These are phyloP conservation scores for Guillardia theta DNA, from an alignment of 78 protist genomes.

Conservation along the genomic window DNA sequence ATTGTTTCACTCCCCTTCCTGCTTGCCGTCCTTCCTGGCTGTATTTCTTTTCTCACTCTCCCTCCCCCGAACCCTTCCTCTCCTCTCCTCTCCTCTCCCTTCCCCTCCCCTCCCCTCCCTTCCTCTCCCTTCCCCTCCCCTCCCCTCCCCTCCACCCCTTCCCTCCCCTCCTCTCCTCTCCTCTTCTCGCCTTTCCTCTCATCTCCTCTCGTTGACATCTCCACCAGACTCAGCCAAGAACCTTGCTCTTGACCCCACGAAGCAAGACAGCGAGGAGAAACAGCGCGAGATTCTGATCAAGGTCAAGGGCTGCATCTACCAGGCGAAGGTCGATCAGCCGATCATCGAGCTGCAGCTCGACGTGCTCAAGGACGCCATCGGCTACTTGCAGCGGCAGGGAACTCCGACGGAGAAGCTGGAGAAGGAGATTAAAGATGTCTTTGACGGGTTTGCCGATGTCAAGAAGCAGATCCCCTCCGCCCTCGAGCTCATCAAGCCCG, in stretches of 20 bases:
- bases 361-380: background rate
- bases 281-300: slow-evolving; percentile 11
- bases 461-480: slow-evolving; percentile 12
- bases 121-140: too few species aligned
- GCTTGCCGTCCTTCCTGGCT: too few species aligned
- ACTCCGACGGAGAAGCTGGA: background rate
- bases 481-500: background rate
- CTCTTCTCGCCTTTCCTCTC: too few species aligned
- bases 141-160: too few species aligned
- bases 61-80: too few species aligned
- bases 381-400: background rate
- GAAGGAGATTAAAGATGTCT: slow-evolving; percentile 7
- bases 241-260: background rate
- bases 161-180: too few species aligned
- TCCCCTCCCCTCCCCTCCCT: too few species aligned
- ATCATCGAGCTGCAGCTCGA: background rate
- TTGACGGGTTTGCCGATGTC: background rate
- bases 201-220: too few species aligned
- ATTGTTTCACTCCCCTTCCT: too few species aligned
- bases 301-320: slow-evolving; percentile 24
- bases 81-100: too few species aligned
- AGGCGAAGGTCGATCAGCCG: slow-evolving; percentile 16
- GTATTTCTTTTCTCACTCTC: too few species aligned
- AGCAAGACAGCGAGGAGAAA: background rate
- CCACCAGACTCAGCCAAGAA: background rate